Evolutionary conservation across 805 yeast genomes (phyloP).

Genomic region (Candida golubevii): DNA sequence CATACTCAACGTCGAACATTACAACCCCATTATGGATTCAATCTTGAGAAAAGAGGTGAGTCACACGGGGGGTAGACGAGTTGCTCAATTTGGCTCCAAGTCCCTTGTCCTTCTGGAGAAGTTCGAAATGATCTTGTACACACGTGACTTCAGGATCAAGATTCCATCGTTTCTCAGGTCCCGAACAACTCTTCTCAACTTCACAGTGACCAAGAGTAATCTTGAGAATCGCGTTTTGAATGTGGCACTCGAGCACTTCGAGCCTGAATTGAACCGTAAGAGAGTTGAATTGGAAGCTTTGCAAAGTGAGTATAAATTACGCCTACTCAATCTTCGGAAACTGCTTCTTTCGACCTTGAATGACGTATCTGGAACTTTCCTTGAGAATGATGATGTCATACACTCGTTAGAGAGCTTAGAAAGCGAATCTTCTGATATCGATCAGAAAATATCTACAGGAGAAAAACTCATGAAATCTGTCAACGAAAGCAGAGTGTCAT

Average conservation of each 20-base stretch:
- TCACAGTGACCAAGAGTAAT: constrained; percentile 64
- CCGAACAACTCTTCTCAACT: constrained; percentile 62
- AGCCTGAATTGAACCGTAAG: constrained; percentile 64
- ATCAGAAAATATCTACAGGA: constrained; percentile 51
- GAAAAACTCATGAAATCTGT: constrained; percentile 51
- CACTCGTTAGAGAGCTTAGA: constrained; percentile 63
- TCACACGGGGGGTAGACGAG: constrained; percentile 63
- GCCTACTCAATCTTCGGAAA: constrained; percentile 53
- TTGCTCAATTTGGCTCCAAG: constrained; percentile 57
- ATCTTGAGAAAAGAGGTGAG: constrained; percentile 58
- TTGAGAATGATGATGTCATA: constrained; percentile 63
- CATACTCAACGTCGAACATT: constrained; percentile 74
- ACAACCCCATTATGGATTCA: constrained; percentile 68
- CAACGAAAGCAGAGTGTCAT: constrained; percentile 44
- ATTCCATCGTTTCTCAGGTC: constrained; percentile 56
- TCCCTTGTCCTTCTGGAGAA: constrained; percentile 64
- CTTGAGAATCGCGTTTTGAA: constrained; percentile 62
- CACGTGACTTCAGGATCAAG: constrained; percentile 49
- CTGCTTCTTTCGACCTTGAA: constrained; percentile 55
- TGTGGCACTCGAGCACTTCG: constrained; percentile 46
- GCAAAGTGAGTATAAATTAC: constrained; percentile 55
- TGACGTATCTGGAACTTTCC: constrained; percentile 52
- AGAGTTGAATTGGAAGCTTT: constrained; percentile 50
- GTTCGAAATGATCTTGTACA: constrained; percentile 57
- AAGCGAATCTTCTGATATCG: constrained; percentile 52